phyloP scores from a whole-genome alignment of 768 basidiomycete genomes.

The Mycena belliarum region DNA sequence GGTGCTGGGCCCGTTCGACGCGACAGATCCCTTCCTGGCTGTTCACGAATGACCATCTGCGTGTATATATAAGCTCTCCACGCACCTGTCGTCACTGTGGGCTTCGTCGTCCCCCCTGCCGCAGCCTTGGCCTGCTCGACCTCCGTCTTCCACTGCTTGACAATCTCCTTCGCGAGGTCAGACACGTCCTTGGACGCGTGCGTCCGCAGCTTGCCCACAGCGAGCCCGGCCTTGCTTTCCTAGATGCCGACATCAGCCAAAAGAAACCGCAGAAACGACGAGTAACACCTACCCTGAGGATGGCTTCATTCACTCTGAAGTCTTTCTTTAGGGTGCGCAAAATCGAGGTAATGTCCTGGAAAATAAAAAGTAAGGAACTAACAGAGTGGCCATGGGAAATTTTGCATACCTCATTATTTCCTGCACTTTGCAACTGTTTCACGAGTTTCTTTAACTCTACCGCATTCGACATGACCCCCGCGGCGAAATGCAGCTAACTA shows the following conservation, averaged over 20 bases:
- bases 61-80: conserved; percentile 14
- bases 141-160: conserved; percentile 88
- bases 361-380: conserved; percentile 15
- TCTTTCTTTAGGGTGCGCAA: conserved; percentile 65
- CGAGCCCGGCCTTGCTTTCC: conserved; percentile 93
- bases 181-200: conserved; percentile 73
- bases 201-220: conserved; percentile 82
- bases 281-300: conserved; percentile 68
- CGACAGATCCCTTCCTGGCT: conserved; percentile 31
- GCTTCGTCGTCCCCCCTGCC: conserved; percentile 25
- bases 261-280: conserved; percentile 31
- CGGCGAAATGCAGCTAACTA: conserved; percentile 32
- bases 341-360: conserved; percentile 65
- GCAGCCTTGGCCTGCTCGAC: conserved; percentile 69
- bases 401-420: conserved; percentile 55
- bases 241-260: conserved; percentile 40
- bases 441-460: conserved; percentile 78
- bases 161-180: conserved; percentile 86
- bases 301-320: conserved; percentile 66
- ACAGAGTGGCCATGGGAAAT: no score
- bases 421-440: conserved; percentile 71
- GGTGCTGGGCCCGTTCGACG: conserved; percentile 36
- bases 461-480: conserved; percentile 45
- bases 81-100: conserved; percentile 37
- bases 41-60: conserved; percentile 4